Conservation (phyloP, 2,329 filamentous ascomycete genomes). For the Ophiocordyceps camponoti-leonardi region DNA sequence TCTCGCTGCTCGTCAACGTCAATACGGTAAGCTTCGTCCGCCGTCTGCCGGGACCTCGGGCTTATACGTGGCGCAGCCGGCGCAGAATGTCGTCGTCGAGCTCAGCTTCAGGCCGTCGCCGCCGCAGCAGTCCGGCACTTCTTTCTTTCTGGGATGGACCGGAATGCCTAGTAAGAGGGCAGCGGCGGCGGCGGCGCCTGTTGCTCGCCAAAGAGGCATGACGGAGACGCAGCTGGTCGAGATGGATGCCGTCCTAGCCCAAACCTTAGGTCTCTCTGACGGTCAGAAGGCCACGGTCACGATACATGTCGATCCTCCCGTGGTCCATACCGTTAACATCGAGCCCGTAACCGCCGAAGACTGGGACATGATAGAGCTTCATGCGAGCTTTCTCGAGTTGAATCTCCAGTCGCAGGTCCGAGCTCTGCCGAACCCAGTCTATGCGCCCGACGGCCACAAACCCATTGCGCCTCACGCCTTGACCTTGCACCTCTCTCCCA, state of each 20-base stretch:
- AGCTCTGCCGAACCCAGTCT: slow-evolving; percentile 74
- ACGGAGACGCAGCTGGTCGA: slow-evolving; percentile 60
- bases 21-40: slow-evolving; percentile 54
- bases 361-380: slow-evolving; percentile 97
- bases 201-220: slow-evolving; percentile 51
- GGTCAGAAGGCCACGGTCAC: slow-evolving; percentile 58
- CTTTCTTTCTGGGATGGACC: slow-evolving; percentile 87
- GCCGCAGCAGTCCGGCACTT: slow-evolving; percentile 35
- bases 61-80: slow-evolving; percentile 39
- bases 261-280: slow-evolving; percentile 58
- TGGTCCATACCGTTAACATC: slow-evolving; percentile 90
- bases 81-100: slow-evolving; percentile 93
- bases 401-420: slow-evolving; percentile 89
- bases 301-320: slow-evolving; percentile 76
- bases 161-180: slow-evolving; percentile 91
- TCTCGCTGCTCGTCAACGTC: slow-evolving; percentile 70
- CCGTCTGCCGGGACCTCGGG: neutral
- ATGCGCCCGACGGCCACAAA: slow-evolving; percentile 31
- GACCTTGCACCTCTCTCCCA: slow-evolving; percentile 84
- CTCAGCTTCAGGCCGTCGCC: slow-evolving; percentile 40
- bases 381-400: slow-evolving; percentile 87
- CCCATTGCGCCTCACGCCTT: slow-evolving; percentile 54
- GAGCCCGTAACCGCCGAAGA: slow-evolving; percentile 89
- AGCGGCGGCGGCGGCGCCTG: slow-evolving; percentile 52
- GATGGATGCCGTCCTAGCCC: slow-evolving; percentile 71